phyloP scores from a whole-genome alignment of 1,284 basidiomycete genomes.

The Moesziomyces globuligerus region DNA sequence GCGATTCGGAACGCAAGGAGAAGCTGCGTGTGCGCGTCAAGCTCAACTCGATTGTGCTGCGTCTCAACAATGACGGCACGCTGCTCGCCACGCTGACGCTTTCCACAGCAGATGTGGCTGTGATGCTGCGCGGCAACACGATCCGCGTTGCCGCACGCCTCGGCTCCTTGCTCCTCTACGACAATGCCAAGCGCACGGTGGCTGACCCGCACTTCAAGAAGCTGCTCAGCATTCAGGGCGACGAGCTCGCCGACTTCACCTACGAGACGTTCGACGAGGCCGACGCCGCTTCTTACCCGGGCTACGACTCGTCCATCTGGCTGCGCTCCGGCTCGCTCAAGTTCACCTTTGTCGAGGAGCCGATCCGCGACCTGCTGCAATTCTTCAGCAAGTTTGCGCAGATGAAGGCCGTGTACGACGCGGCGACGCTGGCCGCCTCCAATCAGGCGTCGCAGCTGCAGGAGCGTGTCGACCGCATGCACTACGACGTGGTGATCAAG shows the following conservation, averaged over 20 bases:
- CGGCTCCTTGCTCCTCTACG: conserved; percentile 84
- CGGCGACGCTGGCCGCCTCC: conserved; percentile 90
- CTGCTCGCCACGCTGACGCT: conserved; percentile 87
- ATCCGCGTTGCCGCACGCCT: conserved; percentile 85
- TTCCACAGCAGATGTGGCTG: conserved; percentile 87
- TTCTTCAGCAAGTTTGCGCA: conserved; percentile 89
- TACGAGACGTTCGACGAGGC: conserved; percentile 88
- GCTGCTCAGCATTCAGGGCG: conserved; percentile 91
- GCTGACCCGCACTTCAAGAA: conserved; percentile 79
- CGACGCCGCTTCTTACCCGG: conserved; percentile 74
- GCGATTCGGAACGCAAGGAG: conserved; percentile 65
- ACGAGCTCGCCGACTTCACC: conserved; percentile 92
- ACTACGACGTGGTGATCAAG: conserved; percentile 88
- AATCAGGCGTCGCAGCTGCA: conserved; percentile 81
- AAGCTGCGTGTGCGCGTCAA: conserved; percentile 87
- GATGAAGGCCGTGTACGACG: conserved; percentile 83
- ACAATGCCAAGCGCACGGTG: conserved; percentile 74
- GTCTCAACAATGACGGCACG: conserved; percentile 80
- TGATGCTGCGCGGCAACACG: conserved; percentile 79
- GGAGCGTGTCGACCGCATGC: conserved; percentile 75
- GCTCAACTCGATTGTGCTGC: conserved; percentile 84
- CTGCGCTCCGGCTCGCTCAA: conserved; percentile 91
- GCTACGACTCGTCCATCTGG: conserved; percentile 86
- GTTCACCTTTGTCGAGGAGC: conserved; percentile 86
- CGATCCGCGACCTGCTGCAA: conserved; percentile 83